phyloP scores from a whole-genome alignment of 2,329 filamentous ascomycete genomes.

The Cladosporium sp. region DNA sequence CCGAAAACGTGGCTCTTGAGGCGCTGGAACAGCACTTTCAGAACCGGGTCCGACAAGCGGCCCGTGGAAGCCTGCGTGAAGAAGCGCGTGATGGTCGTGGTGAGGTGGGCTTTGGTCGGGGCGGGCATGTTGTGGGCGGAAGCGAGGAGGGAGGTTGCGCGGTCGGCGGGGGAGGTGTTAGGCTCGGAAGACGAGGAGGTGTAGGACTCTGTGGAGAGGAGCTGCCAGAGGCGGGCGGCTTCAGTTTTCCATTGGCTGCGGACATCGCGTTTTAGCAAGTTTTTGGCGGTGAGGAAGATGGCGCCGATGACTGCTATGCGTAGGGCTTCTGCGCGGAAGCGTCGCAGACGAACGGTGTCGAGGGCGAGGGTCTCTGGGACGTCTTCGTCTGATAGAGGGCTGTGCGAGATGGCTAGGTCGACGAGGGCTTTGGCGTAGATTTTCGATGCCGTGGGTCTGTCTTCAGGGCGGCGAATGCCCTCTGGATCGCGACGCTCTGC shows the following conservation, averaged over 20 bases:
- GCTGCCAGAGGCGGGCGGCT: constrained; percentile 67
- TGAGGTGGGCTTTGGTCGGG: constrained; percentile 46
- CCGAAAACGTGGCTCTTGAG: constrained; percentile 66
- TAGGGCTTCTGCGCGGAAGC: constrained; percentile 58
- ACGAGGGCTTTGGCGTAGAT: constrained; percentile 76
- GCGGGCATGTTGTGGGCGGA: constrained; percentile 52
- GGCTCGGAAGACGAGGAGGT: constrained; percentile 38
- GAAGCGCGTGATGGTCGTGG: constrained; percentile 48
- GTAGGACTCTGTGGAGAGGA: constrained; percentile 63
- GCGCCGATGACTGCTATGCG: constrained; percentile 72
- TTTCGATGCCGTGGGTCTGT: constrained; percentile 65
- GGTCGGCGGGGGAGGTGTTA: constrained; percentile 35
- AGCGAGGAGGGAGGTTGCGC: constrained; percentile 51
- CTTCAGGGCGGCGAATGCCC: constrained; percentile 61
- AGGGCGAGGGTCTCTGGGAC: constrained; percentile 74
- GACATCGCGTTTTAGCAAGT: constrained; percentile 77
- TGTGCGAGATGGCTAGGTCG: constrained; percentile 70
- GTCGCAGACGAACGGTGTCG: constrained; percentile 63
- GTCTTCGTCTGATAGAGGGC: constrained; percentile 52
- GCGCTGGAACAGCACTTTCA: constrained; percentile 68
- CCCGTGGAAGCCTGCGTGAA: constrained; percentile 54
- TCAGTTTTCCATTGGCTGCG: constrained; percentile 75
- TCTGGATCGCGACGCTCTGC: constrained; percentile 68
- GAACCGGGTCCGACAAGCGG: constrained; percentile 58
- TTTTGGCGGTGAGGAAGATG: constrained; percentile 77